Evolutionary conservation across 164 flowering plant genomes (phyloP).

Genomic region (Vitis rotundifolia): DNA sequence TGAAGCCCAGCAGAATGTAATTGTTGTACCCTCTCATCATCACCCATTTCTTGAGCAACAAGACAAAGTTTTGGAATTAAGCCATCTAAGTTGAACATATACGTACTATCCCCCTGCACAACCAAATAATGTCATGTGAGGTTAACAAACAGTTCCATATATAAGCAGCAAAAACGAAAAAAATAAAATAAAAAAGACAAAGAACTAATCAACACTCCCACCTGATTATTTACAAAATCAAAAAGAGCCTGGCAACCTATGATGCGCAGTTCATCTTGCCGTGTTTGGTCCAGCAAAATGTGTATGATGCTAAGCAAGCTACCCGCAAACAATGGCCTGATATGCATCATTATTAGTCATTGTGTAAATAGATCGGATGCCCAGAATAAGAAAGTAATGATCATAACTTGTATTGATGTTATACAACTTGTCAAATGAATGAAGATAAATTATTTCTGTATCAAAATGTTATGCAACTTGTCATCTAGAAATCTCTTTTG

Average conservation of each 20-base stretch:
- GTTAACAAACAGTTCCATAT: too few relatives aligned
- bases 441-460: too few relatives aligned
- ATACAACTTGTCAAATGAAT: too few relatives aligned
- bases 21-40: slow-evolving; percentile 16
- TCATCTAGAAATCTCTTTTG: neutral
- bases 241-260: slow-evolving; percentile 37
- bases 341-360: neutral
- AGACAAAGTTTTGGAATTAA: slow-evolving; percentile 35
- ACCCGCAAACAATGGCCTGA: slow-evolving; percentile 39
- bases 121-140: neutral
- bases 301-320: slow-evolving; percentile 37
- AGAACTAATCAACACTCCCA: slow-evolving; percentile 9
- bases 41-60: slow-evolving; percentile 36
- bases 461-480: neutral
- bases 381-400: neutral
- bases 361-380: too few relatives aligned
- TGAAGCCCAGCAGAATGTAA: slow-evolving; percentile 37
- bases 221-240: slow-evolving; percentile 42
- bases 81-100: slow-evolving; percentile 39
- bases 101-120: slow-evolving; percentile 33
- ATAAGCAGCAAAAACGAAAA: neutral
- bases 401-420: neutral
- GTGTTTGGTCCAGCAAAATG: slow-evolving; percentile 33
- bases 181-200: neutral
- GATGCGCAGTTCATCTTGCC: slow-evolving; percentile 29